Conservation (phyloP, 1,284 basidiomycete genomes). For the Phylloboletellus chloephorus region DNA sequence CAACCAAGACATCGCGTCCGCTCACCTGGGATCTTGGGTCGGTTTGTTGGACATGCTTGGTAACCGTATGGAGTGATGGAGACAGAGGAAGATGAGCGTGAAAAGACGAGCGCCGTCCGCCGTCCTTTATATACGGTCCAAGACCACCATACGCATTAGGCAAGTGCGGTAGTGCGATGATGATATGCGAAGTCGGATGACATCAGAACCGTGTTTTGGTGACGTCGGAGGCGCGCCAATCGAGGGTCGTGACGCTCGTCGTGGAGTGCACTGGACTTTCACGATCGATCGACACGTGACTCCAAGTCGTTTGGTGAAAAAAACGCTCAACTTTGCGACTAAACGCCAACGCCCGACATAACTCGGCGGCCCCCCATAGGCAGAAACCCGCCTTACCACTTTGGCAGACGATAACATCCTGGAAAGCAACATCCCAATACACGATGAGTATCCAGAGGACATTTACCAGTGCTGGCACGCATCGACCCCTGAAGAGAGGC, state of each 20-base stretch:
- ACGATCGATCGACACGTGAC: slow-evolving; percentile 8
- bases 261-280: not conserved
- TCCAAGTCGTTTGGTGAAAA: no score
- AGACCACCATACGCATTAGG: slow-evolving; percentile 28
- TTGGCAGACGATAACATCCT: no score
- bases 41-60: slow-evolving; percentile 18
- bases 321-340: no score
- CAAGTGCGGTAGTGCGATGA: slow-evolving; percentile 22
- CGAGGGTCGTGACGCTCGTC: slow-evolving; percentile 4
- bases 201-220: slow-evolving; percentile 25
- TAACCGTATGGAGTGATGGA: not conserved
- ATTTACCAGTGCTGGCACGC: no score
- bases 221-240: slow-evolving; percentile 20
- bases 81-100: slow-evolving; percentile 8
- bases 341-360: no score
- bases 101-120: not conserved
- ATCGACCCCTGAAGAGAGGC: no score
- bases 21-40: slow-evolving; percentile 29
- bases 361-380: no score
- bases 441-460: no score
- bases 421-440: no score
- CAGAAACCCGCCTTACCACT: no score
- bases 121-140: slow-evolving; percentile 26
- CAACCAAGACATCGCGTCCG: not conserved
- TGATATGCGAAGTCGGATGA: slow-evolving; percentile 23